A percentile compares a stretch with the other conserved stretches of the same genome.
Evolutionary conservation across 2,329 filamentous ascomycete species (phyloP).

Genomic region (Ceratocystis eucalypticola): DNA sequence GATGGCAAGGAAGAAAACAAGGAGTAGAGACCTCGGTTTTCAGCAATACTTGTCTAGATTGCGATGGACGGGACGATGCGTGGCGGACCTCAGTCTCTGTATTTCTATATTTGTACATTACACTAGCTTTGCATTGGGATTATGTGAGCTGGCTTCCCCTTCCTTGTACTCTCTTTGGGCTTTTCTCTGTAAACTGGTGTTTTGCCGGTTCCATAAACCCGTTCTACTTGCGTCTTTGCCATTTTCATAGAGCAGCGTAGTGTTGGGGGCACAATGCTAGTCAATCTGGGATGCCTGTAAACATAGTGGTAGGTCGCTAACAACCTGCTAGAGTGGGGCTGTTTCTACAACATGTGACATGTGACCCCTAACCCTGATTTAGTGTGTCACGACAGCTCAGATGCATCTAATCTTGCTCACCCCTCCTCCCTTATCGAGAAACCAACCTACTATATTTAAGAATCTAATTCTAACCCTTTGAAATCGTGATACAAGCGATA

Average conservation of each 20-base stretch:
- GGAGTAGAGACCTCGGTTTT: slow-evolving; percentile 2
- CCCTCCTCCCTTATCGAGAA: not conserved
- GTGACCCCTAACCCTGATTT: not conserved
- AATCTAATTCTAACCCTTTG: not conserved
- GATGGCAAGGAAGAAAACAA: not conserved
- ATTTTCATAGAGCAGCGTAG: too few species aligned
- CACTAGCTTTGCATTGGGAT: not conserved
- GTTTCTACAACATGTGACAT: too few species aligned
- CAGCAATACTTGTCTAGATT: not conserved
- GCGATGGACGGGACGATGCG: not conserved
- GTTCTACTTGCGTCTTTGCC: not conserved
- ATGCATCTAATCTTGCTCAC: not conserved
- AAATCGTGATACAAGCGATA: not conserved
- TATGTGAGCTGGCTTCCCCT: not conserved
- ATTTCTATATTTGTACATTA: slow-evolving; percentile 1
- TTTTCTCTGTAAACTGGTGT: not conserved
- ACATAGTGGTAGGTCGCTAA: too few species aligned
- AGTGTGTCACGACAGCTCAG: not conserved
- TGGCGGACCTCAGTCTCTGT: not conserved
- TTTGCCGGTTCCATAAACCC: not conserved
- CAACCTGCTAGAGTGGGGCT: too few species aligned
- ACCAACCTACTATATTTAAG: too few species aligned
- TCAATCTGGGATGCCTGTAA: too few species aligned
- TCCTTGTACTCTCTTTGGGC: not conserved
- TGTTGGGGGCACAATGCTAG: too few species aligned